Evolutionary conservation across 345 rosid genomes (phyloP).

Genomic region (Salix exigua): DNA sequence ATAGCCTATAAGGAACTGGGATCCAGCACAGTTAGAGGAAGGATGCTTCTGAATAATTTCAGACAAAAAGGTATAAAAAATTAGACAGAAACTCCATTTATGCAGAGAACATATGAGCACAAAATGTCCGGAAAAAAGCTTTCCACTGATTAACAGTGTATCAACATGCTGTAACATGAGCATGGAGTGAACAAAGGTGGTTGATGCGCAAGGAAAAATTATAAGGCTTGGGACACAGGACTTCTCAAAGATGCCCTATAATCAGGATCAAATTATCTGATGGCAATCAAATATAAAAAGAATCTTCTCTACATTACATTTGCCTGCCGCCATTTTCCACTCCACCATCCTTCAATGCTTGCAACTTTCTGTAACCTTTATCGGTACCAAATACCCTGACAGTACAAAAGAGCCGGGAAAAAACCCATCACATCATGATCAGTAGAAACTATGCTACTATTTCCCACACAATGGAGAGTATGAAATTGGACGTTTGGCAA

Average conservation of each 20-base stretch:
- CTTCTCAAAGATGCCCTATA: conserved; percentile 16
- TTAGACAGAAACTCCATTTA: conserved; percentile 26
- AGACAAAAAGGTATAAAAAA: conserved; percentile 1
- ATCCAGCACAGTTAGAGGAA: not conserved
- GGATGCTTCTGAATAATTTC: not conserved
- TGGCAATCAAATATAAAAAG: conserved; percentile 22
- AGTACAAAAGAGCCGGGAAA: conserved; percentile 1
- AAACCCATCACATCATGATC: not conserved
- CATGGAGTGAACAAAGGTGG: conserved; percentile 19
- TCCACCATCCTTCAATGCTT: conserved; percentile 53
- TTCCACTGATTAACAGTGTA: conserved; percentile 22
- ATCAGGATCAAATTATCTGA: conserved; percentile 21
- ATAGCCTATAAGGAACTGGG: not conserved
- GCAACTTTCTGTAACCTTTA: conserved; percentile 83
- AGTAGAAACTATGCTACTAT: not conserved
- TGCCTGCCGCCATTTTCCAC: conserved; percentile 26
- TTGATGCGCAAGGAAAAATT: conserved; percentile 25
- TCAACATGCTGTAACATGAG: conserved; percentile 21
- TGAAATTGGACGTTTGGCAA: not conserved
- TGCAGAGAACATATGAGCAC: conserved; percentile 13
- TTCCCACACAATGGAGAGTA: not conserved
- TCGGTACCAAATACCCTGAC: conserved; percentile 93
- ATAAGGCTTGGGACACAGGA: conserved; percentile 16
- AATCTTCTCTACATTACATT: conserved; percentile 22
- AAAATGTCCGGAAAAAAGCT: conserved; percentile 20